phyloP scores from a whole-genome alignment of 106 monocot genomes.

The Acorus calamus region DNA sequence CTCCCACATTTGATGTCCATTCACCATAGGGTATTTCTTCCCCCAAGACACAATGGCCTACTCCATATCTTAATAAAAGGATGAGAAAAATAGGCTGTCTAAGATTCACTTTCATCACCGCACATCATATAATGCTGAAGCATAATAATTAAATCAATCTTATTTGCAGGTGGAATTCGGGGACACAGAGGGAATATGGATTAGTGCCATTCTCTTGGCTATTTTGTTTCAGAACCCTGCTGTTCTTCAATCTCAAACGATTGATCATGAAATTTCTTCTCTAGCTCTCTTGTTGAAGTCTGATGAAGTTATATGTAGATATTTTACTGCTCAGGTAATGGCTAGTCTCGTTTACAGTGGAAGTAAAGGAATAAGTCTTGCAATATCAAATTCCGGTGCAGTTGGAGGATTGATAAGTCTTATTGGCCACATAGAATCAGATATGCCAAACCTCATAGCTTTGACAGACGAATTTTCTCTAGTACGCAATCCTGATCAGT shows the following conservation, averaged over 20 bases:
- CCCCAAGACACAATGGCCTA: no score
- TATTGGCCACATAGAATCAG: conserved; percentile 51
- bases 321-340: conserved; percentile 60
- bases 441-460: conserved; percentile 32
- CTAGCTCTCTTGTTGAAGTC: conserved; percentile 46
- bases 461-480: conserved; percentile 47
- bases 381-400: conserved; percentile 59
- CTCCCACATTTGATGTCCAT: no score
- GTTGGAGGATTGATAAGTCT: conserved; percentile 36
- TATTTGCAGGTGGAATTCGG: conserved; percentile 39
- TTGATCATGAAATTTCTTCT: conserved; percentile 26
- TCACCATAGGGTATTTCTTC: no score
- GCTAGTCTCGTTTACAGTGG: conserved; percentile 42
- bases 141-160: neutral
- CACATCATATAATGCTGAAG: no score
- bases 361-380: conserved; percentile 35
- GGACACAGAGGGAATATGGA: conserved; percentile 48
- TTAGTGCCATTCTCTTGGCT: conserved; percentile 50
- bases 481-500: conserved; percentile 29
- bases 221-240: conserved; percentile 39
- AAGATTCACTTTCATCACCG: no score
- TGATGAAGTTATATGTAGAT: conserved; percentile 42
- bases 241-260: conserved; percentile 34
- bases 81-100: no score
- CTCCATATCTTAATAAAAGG: no score